Conservation (phyloP, 2,329 filamentous ascomycete species). For the Pseudopyrenochaeta lycopersici region DNA sequence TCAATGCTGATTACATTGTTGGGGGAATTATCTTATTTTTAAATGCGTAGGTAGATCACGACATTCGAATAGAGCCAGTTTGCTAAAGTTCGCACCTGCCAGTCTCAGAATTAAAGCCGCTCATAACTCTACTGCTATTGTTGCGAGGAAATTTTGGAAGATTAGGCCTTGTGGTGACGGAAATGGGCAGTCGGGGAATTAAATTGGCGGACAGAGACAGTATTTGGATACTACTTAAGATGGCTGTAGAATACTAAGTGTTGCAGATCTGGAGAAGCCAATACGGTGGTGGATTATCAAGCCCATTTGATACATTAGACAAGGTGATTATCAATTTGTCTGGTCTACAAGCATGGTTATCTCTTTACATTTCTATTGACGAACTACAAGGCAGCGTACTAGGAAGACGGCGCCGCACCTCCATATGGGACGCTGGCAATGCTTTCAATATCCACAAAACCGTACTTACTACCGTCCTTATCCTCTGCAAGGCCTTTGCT, state of each 20-base stretch:
- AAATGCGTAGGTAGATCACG: no score
- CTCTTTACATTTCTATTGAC: no score
- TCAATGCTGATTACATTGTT: no score
- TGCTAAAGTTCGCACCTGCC: no score
- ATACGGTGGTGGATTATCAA: slow-evolving; percentile 33
- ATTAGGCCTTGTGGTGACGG: slow-evolving; percentile 32
- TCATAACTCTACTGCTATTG: slow-evolving; percentile 12
- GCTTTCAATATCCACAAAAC: slow-evolving; percentile 56
- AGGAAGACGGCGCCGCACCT: slow-evolving; percentile 10
- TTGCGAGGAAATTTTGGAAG: slow-evolving; percentile 25
- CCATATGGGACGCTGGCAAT: slow-evolving; percentile 50
- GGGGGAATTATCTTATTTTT: no score
- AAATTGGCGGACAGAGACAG: slow-evolving; percentile 14
- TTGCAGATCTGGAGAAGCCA: slow-evolving; percentile 18
- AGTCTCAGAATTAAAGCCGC: no score
- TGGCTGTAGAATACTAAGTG: slow-evolving; percentile 19
- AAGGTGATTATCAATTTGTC: no score
- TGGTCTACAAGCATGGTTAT: no score
- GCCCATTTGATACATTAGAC: slow-evolving; percentile 22
- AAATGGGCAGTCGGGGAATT: slow-evolving; percentile 31
- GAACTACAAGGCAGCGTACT: neutral
- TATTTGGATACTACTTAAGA: slow-evolving; percentile 30
- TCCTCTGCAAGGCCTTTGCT: slow-evolving; percentile 51
- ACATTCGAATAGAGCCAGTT: no score
- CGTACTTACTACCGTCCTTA: slow-evolving; percentile 52